Conservation (phyloP, 2,329 filamentous ascomycete species). For the Botrytis pseudocinerea region DNA sequence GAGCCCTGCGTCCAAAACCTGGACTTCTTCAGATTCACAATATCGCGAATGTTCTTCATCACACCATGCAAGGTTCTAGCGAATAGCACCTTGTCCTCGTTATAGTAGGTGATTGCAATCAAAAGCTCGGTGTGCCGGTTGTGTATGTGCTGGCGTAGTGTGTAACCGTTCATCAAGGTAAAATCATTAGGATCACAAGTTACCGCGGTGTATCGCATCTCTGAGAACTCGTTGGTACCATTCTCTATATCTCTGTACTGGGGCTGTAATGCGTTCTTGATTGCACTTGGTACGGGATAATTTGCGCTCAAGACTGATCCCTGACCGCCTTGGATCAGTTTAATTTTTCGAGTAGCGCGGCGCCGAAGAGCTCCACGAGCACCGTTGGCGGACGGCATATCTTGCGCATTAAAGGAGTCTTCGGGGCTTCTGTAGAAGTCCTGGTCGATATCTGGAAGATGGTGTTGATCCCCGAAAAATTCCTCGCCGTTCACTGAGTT, state of each 20-base stretch:
- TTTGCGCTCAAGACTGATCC: conserved; percentile 80
- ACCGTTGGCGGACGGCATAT: no score
- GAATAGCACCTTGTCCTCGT: conserved; percentile 94
- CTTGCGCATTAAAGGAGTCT: conserved; percentile 62
- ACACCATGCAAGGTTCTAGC: conserved; percentile 92
- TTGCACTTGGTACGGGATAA: conserved; percentile 94
- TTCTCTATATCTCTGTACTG: conserved; percentile 91
- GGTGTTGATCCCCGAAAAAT: no score
- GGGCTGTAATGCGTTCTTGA: conserved; percentile 92
- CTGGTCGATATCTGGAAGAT: no score
- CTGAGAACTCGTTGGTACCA: conserved; percentile 93
- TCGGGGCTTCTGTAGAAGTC: conserved; percentile 38
- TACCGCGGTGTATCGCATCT: conserved; percentile 97
- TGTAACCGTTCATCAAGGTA: conserved; percentile 98
- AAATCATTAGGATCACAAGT: conserved; percentile 99
- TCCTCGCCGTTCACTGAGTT: no score
- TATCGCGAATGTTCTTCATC: conserved; percentile 98
- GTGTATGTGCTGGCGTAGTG: conserved; percentile 96
- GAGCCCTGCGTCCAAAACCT: conserved; percentile 99
- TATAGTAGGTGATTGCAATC: conserved; percentile 98
- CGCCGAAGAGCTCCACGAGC: conserved; percentile 78
- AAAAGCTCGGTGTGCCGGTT: conserved; percentile 96
- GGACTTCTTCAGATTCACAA: conserved; percentile 97
- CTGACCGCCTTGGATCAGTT: conserved; percentile 86
- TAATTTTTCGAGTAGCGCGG: conserved; percentile 94